Evolutionary conservation across 2,329 filamentous ascomycete species (phyloP), one percentile per base, ranked within the genome.

Genomic region (Talaromyces atroroseus): DNA sequence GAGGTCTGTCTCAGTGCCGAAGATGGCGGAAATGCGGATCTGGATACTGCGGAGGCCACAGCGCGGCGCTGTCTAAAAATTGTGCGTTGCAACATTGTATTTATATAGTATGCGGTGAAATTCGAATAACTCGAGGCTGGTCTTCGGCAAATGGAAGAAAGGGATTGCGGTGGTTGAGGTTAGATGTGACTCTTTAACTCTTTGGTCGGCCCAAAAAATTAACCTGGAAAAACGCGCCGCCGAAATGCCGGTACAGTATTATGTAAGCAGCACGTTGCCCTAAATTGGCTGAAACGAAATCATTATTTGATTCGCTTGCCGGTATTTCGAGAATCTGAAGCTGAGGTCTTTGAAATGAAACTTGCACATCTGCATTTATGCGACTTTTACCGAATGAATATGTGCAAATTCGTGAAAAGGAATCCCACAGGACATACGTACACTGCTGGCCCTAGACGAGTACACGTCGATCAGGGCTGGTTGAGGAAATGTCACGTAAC

Each of bases 41-140:
- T 57, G 52, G 70, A 64, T 42, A 72, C 61, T 44, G 65, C 62
- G 57, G 72, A 72, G 62, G 68, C 67, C 54, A 66, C 66, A 56
- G 68, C 70, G 65, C 71, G 71, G 52, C 67, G 67, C 63, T 76
- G 74, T 70, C 73, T 71, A 58, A 76, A 60, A 53, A 77, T 58
- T 54, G 70, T 67, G 64, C 71, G 70, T 62, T 73, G 71, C 64
- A 77, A 70, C 75, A 77, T 77, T 56, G 42, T 68, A 64, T 49
- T 23, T 34, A 20, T 38, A 60, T 18, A 36, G 51, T 49, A 29
- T 44, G 16, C 24, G 3, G 14, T 21, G 42, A 45, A 38, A 54
- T 45, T 54, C 10, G 45, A 58, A 26, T 24, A 18, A 38, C 14
- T 23, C 48, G 26, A 21, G 51, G 49, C 14, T 26, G 52, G 45